Conservation (phyloP, 1,139 yeast genomes). For the Pichia sp. region DNA sequence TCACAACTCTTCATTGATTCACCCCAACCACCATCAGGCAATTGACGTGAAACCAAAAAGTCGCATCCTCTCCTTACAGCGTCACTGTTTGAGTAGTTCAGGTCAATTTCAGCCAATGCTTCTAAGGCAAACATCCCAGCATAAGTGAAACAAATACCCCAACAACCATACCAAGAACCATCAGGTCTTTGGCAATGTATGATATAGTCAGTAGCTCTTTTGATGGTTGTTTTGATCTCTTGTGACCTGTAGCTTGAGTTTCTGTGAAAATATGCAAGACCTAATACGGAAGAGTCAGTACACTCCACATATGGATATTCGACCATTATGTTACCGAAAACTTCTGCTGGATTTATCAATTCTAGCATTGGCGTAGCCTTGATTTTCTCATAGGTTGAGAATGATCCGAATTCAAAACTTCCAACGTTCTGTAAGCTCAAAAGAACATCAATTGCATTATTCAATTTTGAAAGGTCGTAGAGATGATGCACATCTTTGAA, state of each 20-base stretch:
- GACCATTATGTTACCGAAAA: slow-evolving; percentile 96
- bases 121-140: slow-evolving; percentile 98
- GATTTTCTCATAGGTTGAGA: slow-evolving; percentile 85
- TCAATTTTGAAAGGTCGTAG: slow-evolving; percentile 51
- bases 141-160: slow-evolving; percentile 97
- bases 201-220: slow-evolving; percentile 70
- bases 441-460: slow-evolving; percentile 69
- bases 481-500: slow-evolving; percentile 47
- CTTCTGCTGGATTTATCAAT: slow-evolving; percentile 89
- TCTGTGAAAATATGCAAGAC: slow-evolving; percentile 72
- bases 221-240: slow-evolving; percentile 64
- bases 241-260: slow-evolving; percentile 58
- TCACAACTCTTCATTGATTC: slow-evolving; percentile 85
- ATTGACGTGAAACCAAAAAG: slow-evolving; percentile 70
- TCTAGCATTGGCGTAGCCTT: slow-evolving; percentile 79
- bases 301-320: slow-evolving; percentile 98
- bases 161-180: slow-evolving; percentile 98
- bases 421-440: slow-evolving; percentile 73
- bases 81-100: slow-evolving; percentile 56
- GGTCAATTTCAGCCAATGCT: slow-evolving; percentile 71
- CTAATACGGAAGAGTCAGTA: slow-evolving; percentile 90
- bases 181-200: slow-evolving; percentile 62
- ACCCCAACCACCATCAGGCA: slow-evolving; percentile 95
- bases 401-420: slow-evolving; percentile 80
- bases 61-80: slow-evolving; percentile 77